Evolutionary conservation across 2,329 filamentous ascomycete genomes (phyloP).

Genomic region (Ceratocystis smalleyi): DNA sequence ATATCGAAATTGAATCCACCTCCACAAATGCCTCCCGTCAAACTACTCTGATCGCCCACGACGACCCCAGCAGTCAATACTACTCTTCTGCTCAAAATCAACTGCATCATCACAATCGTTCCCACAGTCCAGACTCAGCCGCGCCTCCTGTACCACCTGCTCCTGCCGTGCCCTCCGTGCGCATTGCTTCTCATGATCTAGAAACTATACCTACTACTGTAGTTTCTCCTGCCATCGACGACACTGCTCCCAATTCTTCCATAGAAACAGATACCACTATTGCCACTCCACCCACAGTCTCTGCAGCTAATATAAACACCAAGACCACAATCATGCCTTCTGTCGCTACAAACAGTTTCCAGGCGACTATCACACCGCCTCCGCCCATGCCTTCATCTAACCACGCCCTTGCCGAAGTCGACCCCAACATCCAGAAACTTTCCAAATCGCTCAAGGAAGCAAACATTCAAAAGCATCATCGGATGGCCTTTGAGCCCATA

Average conservation of each 20-base stretch:
- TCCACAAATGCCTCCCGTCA: conserved; percentile 11
- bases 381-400: neutral
- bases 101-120: neutral
- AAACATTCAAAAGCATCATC: conserved; percentile 12
- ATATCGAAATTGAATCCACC: conserved; percentile 7
- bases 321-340: neutral
- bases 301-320: neutral
- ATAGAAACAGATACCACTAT: neutral
- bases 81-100: neutral
- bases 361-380: conserved; percentile 14
- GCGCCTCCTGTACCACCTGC: neutral
- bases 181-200: conserved; percentile 11
- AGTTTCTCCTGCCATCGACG: neutral
- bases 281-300: neutral
- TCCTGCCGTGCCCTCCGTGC: conserved; percentile 6
- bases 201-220: conserved; percentile 8
- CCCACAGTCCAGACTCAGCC: neutral
- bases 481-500: conserved; percentile 59
- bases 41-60: conserved; percentile 10
- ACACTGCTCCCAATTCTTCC: neutral
- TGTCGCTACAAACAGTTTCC: conserved; percentile 2
- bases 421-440: conserved; percentile 11
- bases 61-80: neutral
- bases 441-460: conserved; percentile 14
- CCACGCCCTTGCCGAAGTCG: neutral